Percentiles rank a stretch among this genome's conserved stretches.
These are phyloP conservation scores for Paramarasmius palmivorus DNA, from an alignment of 1,284 basidiomycete species.

Conservation along the genomic window DNA sequence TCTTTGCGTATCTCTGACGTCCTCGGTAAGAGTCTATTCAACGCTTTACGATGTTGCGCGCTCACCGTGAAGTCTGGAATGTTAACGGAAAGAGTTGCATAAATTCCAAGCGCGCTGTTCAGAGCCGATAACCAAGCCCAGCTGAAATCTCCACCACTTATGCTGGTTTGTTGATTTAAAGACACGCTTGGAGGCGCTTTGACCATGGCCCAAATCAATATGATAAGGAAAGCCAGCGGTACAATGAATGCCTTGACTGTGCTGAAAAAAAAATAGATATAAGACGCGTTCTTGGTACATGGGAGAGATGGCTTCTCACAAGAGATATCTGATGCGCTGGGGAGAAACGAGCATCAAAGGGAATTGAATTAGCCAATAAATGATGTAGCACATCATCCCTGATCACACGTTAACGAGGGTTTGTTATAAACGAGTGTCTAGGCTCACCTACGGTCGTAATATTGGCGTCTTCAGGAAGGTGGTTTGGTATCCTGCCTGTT, in stretches of 20 bases:
- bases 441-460: slow-evolving; percentile 62
- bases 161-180: slow-evolving; percentile 43
- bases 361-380: slow-evolving; percentile 77
- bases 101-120: slow-evolving; percentile 70
- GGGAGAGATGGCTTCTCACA: slow-evolving; percentile 54
- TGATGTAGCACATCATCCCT: slow-evolving; percentile 74
- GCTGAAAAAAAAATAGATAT: slow-evolving; percentile 14
- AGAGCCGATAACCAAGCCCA: slow-evolving; percentile 78
- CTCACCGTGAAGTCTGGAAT: slow-evolving; percentile 73
- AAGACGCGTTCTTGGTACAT: background rate
- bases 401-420: slow-evolving; percentile 7
- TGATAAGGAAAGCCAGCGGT: slow-evolving; percentile 67
- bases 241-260: slow-evolving; percentile 66
- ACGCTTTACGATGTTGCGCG: background rate
- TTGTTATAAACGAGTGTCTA: background rate
- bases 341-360: slow-evolving; percentile 79
- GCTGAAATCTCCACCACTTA: slow-evolving; percentile 52
- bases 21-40: background rate
- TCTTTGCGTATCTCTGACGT: slow-evolving; percentile 58
- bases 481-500: slow-evolving; percentile 62
- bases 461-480: slow-evolving; percentile 54
- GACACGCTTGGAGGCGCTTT: slow-evolving; percentile 58
- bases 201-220: slow-evolving; percentile 74
- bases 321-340: slow-evolving; percentile 72
- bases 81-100: slow-evolving; percentile 67